Evolutionary conservation across 352 stramenopile species (phyloP), one percentile per base, ranked within the genome.

Genomic region (Stramenopiles sp.): DNA sequence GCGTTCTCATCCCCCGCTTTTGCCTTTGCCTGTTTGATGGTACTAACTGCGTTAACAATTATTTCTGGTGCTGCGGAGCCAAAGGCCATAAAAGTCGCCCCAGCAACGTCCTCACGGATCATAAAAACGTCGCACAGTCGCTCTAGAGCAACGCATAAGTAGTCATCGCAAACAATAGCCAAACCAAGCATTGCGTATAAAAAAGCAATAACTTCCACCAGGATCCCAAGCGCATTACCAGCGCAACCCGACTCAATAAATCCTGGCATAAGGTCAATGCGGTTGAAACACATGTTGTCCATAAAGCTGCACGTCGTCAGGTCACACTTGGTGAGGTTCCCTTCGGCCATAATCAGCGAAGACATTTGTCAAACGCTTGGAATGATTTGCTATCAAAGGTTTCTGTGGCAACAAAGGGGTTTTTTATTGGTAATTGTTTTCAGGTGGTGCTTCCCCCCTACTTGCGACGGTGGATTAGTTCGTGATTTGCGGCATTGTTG

Each of bases 91-190:
- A 94, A 93, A 0, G 89, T 92, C 1, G 90, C 90, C 81, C 89
- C 89, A 0, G 89, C 89, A 30, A 93, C 89, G 80, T 94, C 89
- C 39, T 90, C 86, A 25, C 89, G 91, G 30, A 94, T 85, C 30
- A 80, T 84, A 30, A 92, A 75, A 0, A 80, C 81, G n/a, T 90
- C 88, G 0, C 90, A 90, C 80, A 94, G 89, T 75, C 87, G 87
- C 82, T 95, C 90, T n/a, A 95, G 86, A 33, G 90, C 81, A 14
- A 88, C 86, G 32, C 92, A 89, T 32, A 95, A 91, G 84, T 93
- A 94, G 84, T 95, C 90, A 84, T 95, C 90, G 80, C 87, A 92
- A 55, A 95, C 91, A 85, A 95, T 91, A 71, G 90, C 90, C 75
- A 95, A 89, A 67, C 89, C 88, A 32, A 95, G 86, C 83, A 95